Evolutionary conservation across 208 protist genomes (phyloP).

Genomic region (Wallacemonas sp.): DNA sequence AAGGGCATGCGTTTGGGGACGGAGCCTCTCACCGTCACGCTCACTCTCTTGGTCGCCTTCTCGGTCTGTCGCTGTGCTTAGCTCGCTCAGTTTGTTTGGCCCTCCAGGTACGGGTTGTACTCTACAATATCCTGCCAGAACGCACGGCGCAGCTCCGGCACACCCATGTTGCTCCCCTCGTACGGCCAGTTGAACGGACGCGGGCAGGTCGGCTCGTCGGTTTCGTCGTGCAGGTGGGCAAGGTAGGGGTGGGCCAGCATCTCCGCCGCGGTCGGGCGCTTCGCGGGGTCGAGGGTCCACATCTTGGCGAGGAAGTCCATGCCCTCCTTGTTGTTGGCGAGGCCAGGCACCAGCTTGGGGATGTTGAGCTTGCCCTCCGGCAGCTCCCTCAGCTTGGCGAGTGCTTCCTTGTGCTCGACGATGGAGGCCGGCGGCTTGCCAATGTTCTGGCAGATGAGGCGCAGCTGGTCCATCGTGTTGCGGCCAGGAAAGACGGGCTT

Average conservation of each 20-base stretch:
- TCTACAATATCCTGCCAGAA: conserved; percentile 90
- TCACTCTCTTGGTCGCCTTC: background rate
- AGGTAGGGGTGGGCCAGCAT: conserved; percentile 85
- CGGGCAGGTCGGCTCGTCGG: conserved; percentile 76
- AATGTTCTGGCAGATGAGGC: conserved; percentile 89
- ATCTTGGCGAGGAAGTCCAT: conserved; percentile 84
- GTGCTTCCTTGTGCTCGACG: conserved; percentile 76
- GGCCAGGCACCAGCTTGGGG: conserved; percentile 63
- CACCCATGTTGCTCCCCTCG: conserved; percentile 69
- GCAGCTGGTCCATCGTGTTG: conserved; percentile 93
- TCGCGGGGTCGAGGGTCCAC: conserved; percentile 73
- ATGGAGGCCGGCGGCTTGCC: conserved; percentile 94
- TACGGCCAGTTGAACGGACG: conserved; percentile 74
- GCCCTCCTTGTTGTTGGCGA: conserved; percentile 57
- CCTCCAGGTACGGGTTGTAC: conserved; percentile 69
- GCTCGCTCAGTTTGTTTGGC: background rate
- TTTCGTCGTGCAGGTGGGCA: conserved; percentile 78
- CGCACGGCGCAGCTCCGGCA: conserved; percentile 61
- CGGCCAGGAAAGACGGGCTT: conserved; percentile 88
- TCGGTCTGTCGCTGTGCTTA: background rate
- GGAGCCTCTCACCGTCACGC: too few relatives aligned
- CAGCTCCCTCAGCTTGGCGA: conserved; percentile 79
- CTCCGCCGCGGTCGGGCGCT: conserved; percentile 76
- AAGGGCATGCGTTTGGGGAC: background rate
- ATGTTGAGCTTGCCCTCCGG: conserved; percentile 69